These are phyloP conservation scores for Aschersonia sp. DNA, from an alignment of 2,329 filamentous ascomycete genomes.

Conservation along the genomic window DNA sequence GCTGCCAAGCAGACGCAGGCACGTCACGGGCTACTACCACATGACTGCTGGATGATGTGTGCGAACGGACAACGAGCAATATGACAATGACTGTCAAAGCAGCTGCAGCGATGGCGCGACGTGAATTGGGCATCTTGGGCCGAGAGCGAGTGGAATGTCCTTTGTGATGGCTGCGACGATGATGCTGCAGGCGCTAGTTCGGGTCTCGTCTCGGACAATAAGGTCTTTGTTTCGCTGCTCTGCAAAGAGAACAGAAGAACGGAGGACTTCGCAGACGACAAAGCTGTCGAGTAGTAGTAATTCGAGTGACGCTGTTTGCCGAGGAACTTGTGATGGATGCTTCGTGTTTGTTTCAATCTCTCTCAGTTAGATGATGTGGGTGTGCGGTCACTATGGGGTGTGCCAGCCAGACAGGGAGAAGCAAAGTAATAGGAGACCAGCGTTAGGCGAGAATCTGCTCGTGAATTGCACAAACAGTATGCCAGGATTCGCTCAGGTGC, in stretches of 20 bases:
- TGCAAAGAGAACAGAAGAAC: too few relatives aligned
- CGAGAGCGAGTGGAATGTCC: neutral
- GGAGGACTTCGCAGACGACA: too few relatives aligned
- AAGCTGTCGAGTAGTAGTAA: too few relatives aligned
- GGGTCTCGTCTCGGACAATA: neutral
- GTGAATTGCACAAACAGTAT: neutral
- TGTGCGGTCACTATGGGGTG: neutral
- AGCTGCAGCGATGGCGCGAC: conserved; percentile 60
- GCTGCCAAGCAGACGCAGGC: neutral
- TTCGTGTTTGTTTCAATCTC: too few relatives aligned
- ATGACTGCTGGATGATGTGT: conserved; percentile 14
- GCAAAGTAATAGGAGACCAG: neutral
- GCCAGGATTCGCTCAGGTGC: neutral
- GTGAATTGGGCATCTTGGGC: conserved; percentile 58
- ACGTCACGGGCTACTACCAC: conserved; percentile 4
- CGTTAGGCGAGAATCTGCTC: too few relatives aligned
- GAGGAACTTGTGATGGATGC: too few relatives aligned
- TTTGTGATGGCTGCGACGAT: neutral
- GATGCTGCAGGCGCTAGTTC: neutral
- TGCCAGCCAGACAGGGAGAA: neutral
- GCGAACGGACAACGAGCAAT: conserved; percentile 51
- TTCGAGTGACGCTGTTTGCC: too few relatives aligned
- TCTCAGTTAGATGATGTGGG: neutral
- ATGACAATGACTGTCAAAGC: conserved; percentile 53
- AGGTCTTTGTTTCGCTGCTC: neutral